Conservation (phyloP, 768 basidiomycete genomes). For the Asterophora parasitica region DNA sequence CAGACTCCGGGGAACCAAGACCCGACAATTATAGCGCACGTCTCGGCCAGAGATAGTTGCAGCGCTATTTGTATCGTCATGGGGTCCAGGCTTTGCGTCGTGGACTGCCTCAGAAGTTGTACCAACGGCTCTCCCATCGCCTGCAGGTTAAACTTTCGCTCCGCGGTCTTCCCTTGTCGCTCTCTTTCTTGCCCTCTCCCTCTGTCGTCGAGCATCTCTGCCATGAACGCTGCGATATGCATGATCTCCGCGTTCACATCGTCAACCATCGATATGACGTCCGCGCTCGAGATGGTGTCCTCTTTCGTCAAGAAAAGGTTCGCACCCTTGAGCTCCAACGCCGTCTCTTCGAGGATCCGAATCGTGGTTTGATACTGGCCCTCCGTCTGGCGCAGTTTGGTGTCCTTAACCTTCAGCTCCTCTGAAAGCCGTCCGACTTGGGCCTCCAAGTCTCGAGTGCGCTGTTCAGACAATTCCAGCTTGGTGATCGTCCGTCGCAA, state of each 20-base stretch:
- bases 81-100: conserved; percentile 8
- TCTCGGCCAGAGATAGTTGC: conserved; percentile 12
- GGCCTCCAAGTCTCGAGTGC: conserved; percentile 5
- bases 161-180: not conserved
- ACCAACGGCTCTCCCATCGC: conserved; percentile 10
- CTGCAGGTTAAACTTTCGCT: conserved; percentile 5
- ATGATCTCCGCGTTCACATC: conserved; percentile 17
- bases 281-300: conserved; percentile 39
- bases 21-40: conserved; percentile 9
- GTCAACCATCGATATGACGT: conserved; percentile 28
- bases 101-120: not conserved
- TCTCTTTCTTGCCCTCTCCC: conserved; percentile 2
- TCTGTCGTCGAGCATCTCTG: conserved; percentile 9
- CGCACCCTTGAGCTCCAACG: conserved; percentile 35
- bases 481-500: conserved; percentile 2
- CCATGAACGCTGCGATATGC: conserved; percentile 19
- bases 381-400: conserved; percentile 16
- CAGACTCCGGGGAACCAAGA: conserved; percentile 13
- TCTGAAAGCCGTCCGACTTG: not conserved
- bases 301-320: conserved; percentile 40
- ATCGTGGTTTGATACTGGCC: conserved; percentile 16
- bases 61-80: conserved; percentile 17
- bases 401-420: not conserved
- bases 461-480: not conserved
- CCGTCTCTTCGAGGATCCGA: conserved; percentile 24